Percentiles rank a stretch among this genome's conserved stretches.
These are phyloP conservation scores for Dioszegia crocea DNA, from an alignment of 768 basidiomycete species.

Conservation along the genomic window DNA sequence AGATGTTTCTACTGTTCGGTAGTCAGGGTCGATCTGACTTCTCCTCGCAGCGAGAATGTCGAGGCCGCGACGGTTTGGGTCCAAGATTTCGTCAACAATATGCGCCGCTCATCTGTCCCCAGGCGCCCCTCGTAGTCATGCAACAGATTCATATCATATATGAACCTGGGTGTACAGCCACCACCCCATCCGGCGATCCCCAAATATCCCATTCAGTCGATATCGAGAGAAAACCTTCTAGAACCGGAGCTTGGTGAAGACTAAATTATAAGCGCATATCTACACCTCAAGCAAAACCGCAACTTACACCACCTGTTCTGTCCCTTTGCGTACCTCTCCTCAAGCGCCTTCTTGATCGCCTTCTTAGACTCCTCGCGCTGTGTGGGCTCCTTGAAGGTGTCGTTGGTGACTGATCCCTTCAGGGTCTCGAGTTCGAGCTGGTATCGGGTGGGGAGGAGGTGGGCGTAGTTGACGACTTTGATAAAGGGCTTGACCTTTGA, in stretches of 20 bases:
- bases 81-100: no score
- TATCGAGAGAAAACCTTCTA: conserved; percentile 20
- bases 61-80: no score
- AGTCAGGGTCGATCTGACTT: no score
- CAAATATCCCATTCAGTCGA: conserved; percentile 2
- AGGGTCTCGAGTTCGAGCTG: conserved; percentile 91
- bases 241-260: conserved; percentile 51
- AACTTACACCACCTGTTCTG: conserved; percentile 86
- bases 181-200: not conserved
- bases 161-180: conserved; percentile 8
- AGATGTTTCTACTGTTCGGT: no score
- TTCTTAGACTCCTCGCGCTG: conserved; percentile 94
- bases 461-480: conserved; percentile 98
- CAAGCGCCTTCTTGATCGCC: conserved; percentile 89
- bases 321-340: conserved; percentile 87
- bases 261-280: conserved; percentile 20
- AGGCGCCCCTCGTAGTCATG: not conserved
- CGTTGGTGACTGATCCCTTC: conserved; percentile 75
- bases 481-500: conserved; percentile 99
- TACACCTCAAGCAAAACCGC: not conserved
- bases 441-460: conserved; percentile 99
- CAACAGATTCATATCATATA: conserved; percentile 12
- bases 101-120: no score
- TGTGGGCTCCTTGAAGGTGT: conserved; percentile 96
- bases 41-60: no score